Evolutionary conservation across 805 yeast genomes (phyloP).

Genomic region (Nakazawaea ernobii): DNA sequence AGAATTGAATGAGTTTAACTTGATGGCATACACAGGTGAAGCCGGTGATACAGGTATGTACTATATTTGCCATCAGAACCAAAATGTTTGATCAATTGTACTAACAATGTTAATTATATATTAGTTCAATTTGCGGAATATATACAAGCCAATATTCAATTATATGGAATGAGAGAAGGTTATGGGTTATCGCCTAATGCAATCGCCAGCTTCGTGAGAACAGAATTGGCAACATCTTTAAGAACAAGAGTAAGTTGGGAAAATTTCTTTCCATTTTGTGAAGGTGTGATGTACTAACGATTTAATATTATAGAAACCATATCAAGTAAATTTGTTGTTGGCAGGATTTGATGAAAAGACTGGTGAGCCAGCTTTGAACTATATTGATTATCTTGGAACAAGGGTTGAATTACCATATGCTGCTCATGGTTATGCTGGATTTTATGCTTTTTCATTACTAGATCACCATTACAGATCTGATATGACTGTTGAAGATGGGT

Average conservation of each 20-base stretch:
- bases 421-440: conserved; percentile 98
- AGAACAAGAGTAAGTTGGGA: conserved; percentile 65
- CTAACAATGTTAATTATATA: background rate
- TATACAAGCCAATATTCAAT: conserved; percentile 86
- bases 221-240: conserved; percentile 77
- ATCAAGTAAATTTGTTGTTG: conserved; percentile 84
- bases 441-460: conserved; percentile 81
- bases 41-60: conserved; percentile 75
- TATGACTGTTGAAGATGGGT: conserved; percentile 72
- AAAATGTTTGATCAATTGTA: too few species aligned
- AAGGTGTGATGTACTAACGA: background rate
- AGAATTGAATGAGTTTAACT: conserved; percentile 62
- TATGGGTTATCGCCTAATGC: conserved; percentile 80
- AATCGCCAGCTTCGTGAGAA: conserved; percentile 83
- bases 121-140: conserved; percentile 86
- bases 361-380: conserved; percentile 62
- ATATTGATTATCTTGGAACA: conserved; percentile 94
- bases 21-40: conserved; percentile 92
- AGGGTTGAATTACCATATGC: conserved; percentile 89
- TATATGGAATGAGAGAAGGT: conserved; percentile 81
- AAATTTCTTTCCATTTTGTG: background rate
- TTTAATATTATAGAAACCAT: conserved; percentile 63
- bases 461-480: conserved; percentile 86
- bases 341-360: conserved; percentile 72
- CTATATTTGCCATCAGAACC: background rate